Evolutionary conservation across 1,284 basidiomycete species (phyloP).

Genomic region (Tilletia setariae): DNA sequence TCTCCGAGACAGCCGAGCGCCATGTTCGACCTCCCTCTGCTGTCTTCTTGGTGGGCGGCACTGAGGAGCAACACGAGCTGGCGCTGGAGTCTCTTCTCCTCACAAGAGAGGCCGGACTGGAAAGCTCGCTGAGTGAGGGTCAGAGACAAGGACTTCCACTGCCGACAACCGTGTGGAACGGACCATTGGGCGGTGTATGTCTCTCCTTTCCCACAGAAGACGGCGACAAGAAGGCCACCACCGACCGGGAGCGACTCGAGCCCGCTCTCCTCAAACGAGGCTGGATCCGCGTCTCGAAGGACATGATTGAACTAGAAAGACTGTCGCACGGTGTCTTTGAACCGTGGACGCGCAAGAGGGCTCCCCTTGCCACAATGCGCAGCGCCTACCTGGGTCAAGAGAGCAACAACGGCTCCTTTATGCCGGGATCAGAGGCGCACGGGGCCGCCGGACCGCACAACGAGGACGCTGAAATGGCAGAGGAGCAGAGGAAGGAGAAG

Average conservation of each 20-base stretch:
- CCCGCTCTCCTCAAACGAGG: conserved; percentile 17
- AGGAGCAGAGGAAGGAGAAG: neutral
- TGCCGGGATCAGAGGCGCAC: too few species aligned
- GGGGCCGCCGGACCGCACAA: neutral
- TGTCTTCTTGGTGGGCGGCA: conserved; percentile 23
- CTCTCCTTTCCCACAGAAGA: conserved; percentile 16
- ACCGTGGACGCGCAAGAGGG: conserved; percentile 22
- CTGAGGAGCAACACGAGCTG: conserved; percentile 8
- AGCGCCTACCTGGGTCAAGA: neutral
- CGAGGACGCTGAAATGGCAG: neutral
- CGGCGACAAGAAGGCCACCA: neutral
- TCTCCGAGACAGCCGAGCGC: too few species aligned
- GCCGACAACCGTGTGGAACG: conserved; percentile 20
- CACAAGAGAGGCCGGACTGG: neutral
- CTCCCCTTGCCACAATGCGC: conserved; percentile 12
- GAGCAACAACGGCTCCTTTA: too few species aligned
- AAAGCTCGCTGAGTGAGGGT: neutral
- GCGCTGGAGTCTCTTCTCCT: neutral
- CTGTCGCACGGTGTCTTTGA: conserved; percentile 21
- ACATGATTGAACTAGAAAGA: conserved; percentile 21
- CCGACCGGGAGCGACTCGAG: neutral
- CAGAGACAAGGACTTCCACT: conserved; percentile 4
- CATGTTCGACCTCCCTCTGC: conserved; percentile 10
- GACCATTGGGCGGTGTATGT: conserved; percentile 20
- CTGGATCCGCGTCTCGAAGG: conserved; percentile 20